These are phyloP conservation scores for Diaporthe vaccinii DNA, from an alignment of 2,329 filamentous ascomycete genomes.

Conservation along the genomic window DNA sequence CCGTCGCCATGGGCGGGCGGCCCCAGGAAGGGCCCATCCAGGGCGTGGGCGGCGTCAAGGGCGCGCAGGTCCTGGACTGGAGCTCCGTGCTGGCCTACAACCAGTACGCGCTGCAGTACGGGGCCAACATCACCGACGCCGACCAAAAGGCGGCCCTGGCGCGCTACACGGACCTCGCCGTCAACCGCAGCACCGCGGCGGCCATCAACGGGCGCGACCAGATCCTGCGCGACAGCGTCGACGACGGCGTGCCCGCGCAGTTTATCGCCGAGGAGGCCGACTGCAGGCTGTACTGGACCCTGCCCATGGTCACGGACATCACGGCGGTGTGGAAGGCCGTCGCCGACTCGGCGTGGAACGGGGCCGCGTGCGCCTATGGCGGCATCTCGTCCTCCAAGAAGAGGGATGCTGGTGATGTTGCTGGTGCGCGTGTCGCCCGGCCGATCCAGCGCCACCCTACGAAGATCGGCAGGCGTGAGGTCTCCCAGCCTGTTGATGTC, in stretches of 20 bases:
- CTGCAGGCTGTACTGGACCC: slow-evolving; percentile 66
- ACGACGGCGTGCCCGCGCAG: slow-evolving; percentile 60
- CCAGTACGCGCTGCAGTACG: slow-evolving; percentile 44
- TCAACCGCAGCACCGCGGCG: slow-evolving; percentile 50
- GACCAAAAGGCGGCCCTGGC: slow-evolving; percentile 48
- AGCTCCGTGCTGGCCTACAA: slow-evolving; percentile 47
- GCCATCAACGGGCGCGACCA: slow-evolving; percentile 57
- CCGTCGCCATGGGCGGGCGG: slow-evolving; percentile 65
- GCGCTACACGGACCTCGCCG: slow-evolving; percentile 51
- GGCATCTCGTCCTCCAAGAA: slow-evolving; percentile 44
- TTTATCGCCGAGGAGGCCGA: slow-evolving; percentile 62
- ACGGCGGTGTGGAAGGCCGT: slow-evolving; percentile 62
- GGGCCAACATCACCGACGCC: slow-evolving; percentile 47
- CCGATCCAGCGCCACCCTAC: slow-evolving; percentile 4
- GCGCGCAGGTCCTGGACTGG: slow-evolving; percentile 56
- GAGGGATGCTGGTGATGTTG: slow-evolving; percentile 15
- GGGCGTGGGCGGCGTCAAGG: slow-evolving; percentile 67
- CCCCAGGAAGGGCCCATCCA: slow-evolving; percentile 63
- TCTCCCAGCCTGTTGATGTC: not conserved
- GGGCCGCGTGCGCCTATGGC: slow-evolving; percentile 56
- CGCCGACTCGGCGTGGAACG: slow-evolving; percentile 56
- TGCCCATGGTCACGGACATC: slow-evolving; percentile 61
- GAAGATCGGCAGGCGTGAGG: not conserved
- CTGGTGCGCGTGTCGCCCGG: not conserved
- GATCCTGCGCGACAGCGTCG: slow-evolving; percentile 52